These are phyloP conservation scores for Bipolaris zeicola DNA, from an alignment of 2,329 filamentous ascomycete genomes.

Conservation along the genomic window DNA sequence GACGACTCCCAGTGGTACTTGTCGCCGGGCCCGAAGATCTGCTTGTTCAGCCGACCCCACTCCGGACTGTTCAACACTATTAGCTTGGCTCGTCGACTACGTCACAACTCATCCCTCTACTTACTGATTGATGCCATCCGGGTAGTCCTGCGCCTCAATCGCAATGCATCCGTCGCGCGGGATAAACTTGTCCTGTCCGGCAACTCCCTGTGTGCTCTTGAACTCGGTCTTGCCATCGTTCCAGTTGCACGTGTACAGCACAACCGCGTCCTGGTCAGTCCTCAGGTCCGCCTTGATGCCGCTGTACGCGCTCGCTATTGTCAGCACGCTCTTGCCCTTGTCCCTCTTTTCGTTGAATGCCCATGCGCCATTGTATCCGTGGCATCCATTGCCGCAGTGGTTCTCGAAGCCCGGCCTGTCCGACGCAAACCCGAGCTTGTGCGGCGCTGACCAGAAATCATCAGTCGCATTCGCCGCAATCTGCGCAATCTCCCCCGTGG, in stretches of 20 bases:
- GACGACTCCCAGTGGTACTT: slow-evolving; percentile 43
- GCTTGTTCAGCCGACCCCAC: slow-evolving; percentile 40
- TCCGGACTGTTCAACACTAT: slow-evolving; percentile 36
- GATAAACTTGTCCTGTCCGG: slow-evolving; percentile 39
- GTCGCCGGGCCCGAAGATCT: slow-evolving; percentile 39
- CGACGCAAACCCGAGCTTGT: slow-evolving; percentile 40
- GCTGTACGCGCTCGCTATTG: slow-evolving; percentile 37
- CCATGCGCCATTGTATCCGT: slow-evolving; percentile 44
- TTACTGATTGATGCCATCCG: slow-evolving; percentile 45
- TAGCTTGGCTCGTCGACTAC: slow-evolving; percentile 18
- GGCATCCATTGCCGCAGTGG: slow-evolving; percentile 43
- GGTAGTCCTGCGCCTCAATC: slow-evolving; percentile 44
- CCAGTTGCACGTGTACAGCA: slow-evolving; percentile 46
- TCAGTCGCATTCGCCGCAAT: slow-evolving; percentile 31
- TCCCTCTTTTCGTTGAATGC: slow-evolving; percentile 35
- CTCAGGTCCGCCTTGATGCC: slow-evolving; percentile 42
- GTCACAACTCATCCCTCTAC: slow-evolving; percentile 11
- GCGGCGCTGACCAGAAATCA: slow-evolving; percentile 42
- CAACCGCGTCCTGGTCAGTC: slow-evolving; percentile 42
- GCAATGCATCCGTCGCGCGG: slow-evolving; percentile 43
- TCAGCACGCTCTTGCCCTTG: slow-evolving; percentile 32
- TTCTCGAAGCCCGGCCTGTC: slow-evolving; percentile 32
- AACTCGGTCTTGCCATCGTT: slow-evolving; percentile 44
- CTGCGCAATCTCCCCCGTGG: slow-evolving; percentile 40
- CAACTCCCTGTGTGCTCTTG: slow-evolving; percentile 40